A percentile compares a stretch with the other conserved stretches of the same genome.
Evolutionary conservation across 2,329 filamentous ascomycete species (phyloP).

Genomic region (Ophiocordyceps robertsii): DNA sequence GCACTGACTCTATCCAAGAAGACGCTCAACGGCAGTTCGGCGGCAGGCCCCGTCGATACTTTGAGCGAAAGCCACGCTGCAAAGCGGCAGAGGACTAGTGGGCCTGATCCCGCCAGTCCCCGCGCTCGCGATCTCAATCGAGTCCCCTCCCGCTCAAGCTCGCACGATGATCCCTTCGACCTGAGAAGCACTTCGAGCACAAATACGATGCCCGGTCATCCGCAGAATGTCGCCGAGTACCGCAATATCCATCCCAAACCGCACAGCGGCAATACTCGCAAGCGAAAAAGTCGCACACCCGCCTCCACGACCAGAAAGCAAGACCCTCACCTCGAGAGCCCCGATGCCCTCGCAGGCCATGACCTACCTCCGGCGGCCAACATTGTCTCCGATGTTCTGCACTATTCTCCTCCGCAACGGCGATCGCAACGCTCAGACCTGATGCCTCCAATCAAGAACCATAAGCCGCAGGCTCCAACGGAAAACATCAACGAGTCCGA

Average conservation of each 20-base stretch:
- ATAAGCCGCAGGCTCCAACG: neutral
- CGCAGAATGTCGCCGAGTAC: neutral
- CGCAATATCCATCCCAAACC: neutral
- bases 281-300: neutral
- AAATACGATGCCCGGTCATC: neutral
- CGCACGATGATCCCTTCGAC: no score
- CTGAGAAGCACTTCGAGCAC: neutral
- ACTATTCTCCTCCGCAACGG: constrained; percentile 2
- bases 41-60: constrained; percentile 2
- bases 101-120: neutral
- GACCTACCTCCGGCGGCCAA: constrained; percentile 7
- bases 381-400: constrained; percentile 10
- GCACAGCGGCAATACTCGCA: neutral
- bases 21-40: neutral
- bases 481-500: constrained; percentile 11
- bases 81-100: constrained; percentile 1
- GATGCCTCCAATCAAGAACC: constrained; percentile 7
- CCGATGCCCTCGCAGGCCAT: constrained; percentile 10
- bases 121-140: neutral
- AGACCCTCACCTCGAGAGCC: constrained; percentile 7
- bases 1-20: neutral
- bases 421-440: neutral
- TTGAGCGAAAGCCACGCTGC: neutral
- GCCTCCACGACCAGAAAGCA: neutral
- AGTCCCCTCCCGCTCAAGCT: neutral